Evolutionary conservation across 768 basidiomycete genomes (phyloP), one percentile per base, ranked within the genome.

Genomic region (Suillus brevipes): DNA sequence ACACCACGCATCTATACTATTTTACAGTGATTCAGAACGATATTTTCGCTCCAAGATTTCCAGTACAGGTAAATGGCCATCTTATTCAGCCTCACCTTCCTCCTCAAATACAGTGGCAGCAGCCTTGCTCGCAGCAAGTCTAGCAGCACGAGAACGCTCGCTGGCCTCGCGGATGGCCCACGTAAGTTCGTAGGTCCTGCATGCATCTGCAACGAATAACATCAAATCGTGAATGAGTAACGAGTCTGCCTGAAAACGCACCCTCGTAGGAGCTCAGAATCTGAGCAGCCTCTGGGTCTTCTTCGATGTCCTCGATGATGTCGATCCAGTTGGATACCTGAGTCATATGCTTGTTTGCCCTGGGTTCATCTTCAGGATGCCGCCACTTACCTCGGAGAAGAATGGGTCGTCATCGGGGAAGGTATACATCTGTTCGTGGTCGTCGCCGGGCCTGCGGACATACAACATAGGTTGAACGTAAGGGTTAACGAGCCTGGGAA

Each of bases 391-490:
- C 78, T 97, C 95, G 28, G 94, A 95, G 85, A 96, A 96, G 86
- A 94, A 95, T 6, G 94, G 92, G 72, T 95, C 94, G 71, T 95
- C 94, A 60, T 92, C 88, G 20, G 84, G 84, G 81, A 94, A 95
- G 50, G 81, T 81, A 71, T 87, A 79, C 37, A 80, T 82, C 70
- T 91, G 88, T 69, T 93, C 91, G 61, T 83, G 78, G 72, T 94
- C 92, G 72, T 89, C 89, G 61, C 91, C 94, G 5, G 93, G 92
- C 72, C 82, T 86, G 71, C 97, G 92, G 68, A 98, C 83, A 74
- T 90, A 89, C 40, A 99, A 87, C 7, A 91, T 83, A 7, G 97
- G 97, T 70, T 90, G 87, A 63, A 96, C 93, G 79, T 99, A 99
- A 20, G 97, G 96, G 78, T 99, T 93, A 59, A 92, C 89, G 50